Evolutionary conservation across 2,329 filamentous ascomycete genomes (phyloP).

Genomic region (Aureobasidium lini): DNA sequence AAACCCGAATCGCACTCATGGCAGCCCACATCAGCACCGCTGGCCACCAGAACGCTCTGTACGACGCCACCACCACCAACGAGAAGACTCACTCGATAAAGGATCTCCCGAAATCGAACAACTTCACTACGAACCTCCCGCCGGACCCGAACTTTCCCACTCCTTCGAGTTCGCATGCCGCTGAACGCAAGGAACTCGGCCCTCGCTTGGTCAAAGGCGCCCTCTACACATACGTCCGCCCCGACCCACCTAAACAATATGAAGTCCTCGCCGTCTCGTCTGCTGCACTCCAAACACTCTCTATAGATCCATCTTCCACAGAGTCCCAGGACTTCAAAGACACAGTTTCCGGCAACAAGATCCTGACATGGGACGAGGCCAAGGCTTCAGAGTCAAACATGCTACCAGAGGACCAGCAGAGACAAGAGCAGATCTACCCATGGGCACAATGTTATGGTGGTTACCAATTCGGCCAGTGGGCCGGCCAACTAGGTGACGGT

Average conservation of each 20-base stretch:
- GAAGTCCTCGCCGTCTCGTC: conserved; percentile 77
- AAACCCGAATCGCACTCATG: conserved; percentile 34
- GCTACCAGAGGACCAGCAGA: conserved; percentile 46
- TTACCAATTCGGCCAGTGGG: conserved; percentile 68
- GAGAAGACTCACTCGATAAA: conserved; percentile 31
- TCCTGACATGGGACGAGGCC: conserved; percentile 69
- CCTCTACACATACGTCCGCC: conserved; percentile 84
- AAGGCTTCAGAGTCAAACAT: conserved; percentile 18
- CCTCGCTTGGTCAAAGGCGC: conserved; percentile 81
- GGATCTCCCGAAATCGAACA: conserved; percentile 56
- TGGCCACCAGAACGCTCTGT: conserved; percentile 15
- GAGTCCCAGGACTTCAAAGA: conserved; percentile 66
- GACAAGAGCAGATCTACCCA: conserved; percentile 68
- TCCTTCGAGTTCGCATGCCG: conserved; percentile 71
- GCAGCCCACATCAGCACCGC: conserved; percentile 34
- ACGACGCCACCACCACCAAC: conserved; percentile 19
- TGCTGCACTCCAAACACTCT: conserved; percentile 72
- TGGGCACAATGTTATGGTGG: conserved; percentile 99
- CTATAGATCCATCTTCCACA: conserved; percentile 61
- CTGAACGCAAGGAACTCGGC: conserved; percentile 65
- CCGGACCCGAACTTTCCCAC: conserved; percentile 73
- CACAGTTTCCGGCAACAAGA: conserved; percentile 72
- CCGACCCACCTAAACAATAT: conserved; percentile 61
- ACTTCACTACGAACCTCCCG: conserved; percentile 61
- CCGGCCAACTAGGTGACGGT: conserved; percentile 90